These are phyloP conservation scores for Pichia nakasei DNA, from an alignment of 805 yeast species.

Conservation along the genomic window DNA sequence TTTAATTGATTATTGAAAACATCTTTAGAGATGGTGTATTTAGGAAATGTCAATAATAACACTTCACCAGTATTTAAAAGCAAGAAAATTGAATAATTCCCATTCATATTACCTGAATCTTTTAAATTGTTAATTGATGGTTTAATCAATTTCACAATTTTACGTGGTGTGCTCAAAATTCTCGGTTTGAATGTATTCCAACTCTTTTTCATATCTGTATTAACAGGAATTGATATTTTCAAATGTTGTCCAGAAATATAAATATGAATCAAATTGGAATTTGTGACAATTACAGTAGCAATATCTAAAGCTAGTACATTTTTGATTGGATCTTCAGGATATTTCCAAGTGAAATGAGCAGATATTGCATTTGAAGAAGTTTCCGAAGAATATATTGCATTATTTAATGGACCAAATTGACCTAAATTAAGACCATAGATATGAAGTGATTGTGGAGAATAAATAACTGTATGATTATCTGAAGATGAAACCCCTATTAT, in stretches of 20 bases:
- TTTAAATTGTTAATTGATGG: constrained; percentile 13
- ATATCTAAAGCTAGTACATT: constrained; percentile 57
- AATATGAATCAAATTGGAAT: constrained; percentile 51
- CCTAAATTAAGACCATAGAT: constrained; percentile 80
- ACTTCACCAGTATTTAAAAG: constrained; percentile 56
- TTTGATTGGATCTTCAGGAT: constrained; percentile 40
- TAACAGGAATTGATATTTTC: constrained; percentile 32
- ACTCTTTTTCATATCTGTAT: constrained; percentile 31
- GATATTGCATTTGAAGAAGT: constrained; percentile 15
- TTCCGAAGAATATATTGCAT: constrained; percentile 27
- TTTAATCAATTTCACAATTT: constrained; percentile 26
- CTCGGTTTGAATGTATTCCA: constrained; percentile 51
- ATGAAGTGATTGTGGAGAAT: constrained; percentile 36
- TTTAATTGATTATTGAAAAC: constrained; percentile 35
- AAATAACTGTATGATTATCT: constrained; percentile 58
- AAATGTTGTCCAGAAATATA: constrained; percentile 50
- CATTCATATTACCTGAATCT: constrained; percentile 20
- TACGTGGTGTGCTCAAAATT: constrained; percentile 32
- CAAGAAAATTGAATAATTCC: constrained; percentile 34
- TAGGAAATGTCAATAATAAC: constrained; percentile 28
- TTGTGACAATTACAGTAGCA: constrained; percentile 58
- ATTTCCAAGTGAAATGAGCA: constrained; percentile 32
- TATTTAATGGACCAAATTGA: constrained; percentile 51
- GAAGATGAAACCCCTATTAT: constrained; percentile 52
- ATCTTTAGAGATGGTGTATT: constrained; percentile 22